Conservation (phyloP, 1,139 yeast species). For the Candida tunisiensis region DNA sequence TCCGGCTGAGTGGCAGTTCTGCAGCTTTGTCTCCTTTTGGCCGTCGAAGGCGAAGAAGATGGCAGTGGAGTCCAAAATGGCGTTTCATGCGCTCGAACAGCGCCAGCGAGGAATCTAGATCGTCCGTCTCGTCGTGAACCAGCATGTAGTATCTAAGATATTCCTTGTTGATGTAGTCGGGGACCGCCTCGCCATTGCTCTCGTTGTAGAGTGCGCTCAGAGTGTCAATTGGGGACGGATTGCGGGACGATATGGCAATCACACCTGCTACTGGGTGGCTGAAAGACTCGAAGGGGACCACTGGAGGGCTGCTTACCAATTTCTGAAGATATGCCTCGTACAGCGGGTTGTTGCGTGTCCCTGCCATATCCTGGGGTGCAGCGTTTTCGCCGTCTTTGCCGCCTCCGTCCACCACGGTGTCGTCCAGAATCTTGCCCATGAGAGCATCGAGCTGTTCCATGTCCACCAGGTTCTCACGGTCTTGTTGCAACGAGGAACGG, state of each 20-base stretch:
- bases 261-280: slow-evolving; percentile 79
- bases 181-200: slow-evolving; percentile 15
- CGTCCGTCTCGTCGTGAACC: slow-evolving; percentile 20
- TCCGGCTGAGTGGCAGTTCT: slow-evolving; percentile 1
- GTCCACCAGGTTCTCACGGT: not conserved
- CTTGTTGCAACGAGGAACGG: slow-evolving; percentile 1
- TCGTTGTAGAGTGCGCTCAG: slow-evolving; percentile 21
- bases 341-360: slow-evolving; percentile 3
- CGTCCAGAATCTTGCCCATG: not conserved
- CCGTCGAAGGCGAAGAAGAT: slow-evolving; percentile 12
- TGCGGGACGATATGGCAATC: slow-evolving; percentile 37
- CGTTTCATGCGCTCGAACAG: slow-evolving; percentile 20
- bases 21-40: no score
- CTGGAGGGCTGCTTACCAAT: slow-evolving; percentile 40
- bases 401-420: not conserved
- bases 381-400: not conserved
- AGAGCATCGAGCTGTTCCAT: slow-evolving; percentile 2
- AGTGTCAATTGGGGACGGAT: slow-evolving; percentile 31
- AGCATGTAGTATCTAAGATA: slow-evolving; percentile 21
- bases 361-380: no score
- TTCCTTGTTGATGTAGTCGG: slow-evolving; percentile 20
- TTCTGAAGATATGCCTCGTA: slow-evolving; percentile 32
- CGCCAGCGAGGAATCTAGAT: slow-evolving; percentile 14
- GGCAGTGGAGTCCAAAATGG: slow-evolving; percentile 20
- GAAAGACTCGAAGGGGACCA: slow-evolving; percentile 64